Conservation (phyloP, 305 asterid genomes). For the Solanum aculeatissimum region DNA sequence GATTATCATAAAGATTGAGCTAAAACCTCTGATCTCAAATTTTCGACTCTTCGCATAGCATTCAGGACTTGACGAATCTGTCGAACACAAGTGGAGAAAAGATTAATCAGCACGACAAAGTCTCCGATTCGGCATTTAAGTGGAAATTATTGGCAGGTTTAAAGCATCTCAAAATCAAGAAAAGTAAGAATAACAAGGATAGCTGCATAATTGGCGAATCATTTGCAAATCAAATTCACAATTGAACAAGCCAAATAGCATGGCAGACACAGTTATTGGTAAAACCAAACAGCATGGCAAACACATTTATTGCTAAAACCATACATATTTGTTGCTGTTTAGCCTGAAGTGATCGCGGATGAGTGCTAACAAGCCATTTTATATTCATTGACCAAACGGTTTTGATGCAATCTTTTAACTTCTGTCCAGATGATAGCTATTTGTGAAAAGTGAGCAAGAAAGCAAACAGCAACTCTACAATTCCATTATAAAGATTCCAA, state of each 20-base stretch:
- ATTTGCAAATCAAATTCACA: neutral
- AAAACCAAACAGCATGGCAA: neutral
- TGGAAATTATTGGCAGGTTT: neutral
- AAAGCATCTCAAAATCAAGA: neutral
- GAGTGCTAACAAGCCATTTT: neutral
- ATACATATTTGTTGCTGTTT: neutral
- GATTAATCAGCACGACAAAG: neutral
- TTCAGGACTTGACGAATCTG: slow-evolving; percentile 36
- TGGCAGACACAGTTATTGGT: neutral
- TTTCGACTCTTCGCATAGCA: slow-evolving; percentile 27
- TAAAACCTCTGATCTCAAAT: slow-evolving; percentile 29
- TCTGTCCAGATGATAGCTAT: neutral
- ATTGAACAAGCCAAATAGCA: neutral
- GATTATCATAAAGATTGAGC: neutral
- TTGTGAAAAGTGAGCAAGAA: neutral
- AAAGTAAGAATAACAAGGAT: neutral
- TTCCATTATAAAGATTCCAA: neutral
- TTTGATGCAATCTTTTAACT: neutral
- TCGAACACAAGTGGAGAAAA: neutral
- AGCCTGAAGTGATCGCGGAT: neutral
- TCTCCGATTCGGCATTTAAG: neutral
- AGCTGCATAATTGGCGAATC: neutral
- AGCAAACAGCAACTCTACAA: neutral
- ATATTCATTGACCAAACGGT: neutral
- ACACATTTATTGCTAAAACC: neutral